phyloP scores from a whole-genome alignment of 768 basidiomycete genomes.

The Hypholoma sublateritium region DNA sequence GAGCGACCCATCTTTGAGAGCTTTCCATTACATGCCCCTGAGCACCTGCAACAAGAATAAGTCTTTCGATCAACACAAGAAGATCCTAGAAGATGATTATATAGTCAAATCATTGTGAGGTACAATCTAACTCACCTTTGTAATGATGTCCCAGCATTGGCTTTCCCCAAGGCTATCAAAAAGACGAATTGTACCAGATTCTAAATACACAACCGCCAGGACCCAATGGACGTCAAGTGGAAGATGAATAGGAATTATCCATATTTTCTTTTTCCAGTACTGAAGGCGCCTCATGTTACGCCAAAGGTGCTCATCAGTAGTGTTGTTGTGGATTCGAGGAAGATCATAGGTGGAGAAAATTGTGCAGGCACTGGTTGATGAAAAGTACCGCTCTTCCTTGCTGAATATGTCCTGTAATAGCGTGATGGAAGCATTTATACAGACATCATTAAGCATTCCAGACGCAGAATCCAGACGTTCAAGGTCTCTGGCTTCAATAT shows the following conservation, averaged over 20 bases:
- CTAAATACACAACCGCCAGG: background rate
- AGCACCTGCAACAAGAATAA: too few species aligned
- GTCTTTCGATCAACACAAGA: too few species aligned
- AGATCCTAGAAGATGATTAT: too few species aligned
- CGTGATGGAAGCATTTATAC: constrained; percentile 23
- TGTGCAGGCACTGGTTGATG: constrained; percentile 1
- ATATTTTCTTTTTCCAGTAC: constrained; percentile 31
- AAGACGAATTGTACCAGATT: background rate
- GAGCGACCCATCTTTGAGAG: too few species aligned
- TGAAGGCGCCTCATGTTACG: background rate
- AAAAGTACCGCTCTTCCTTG: background rate
- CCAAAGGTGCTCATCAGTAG: constrained; percentile 22
- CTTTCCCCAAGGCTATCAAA: background rate
- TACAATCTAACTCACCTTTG: too few species aligned
- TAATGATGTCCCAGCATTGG: too few species aligned
- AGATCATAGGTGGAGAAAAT: constrained; percentile 21
- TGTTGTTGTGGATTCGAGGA: constrained; percentile 12
- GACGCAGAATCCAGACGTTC: background rate
- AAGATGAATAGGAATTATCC: constrained; percentile 39
- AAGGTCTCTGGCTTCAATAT: constrained; percentile 4
- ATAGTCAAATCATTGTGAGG: too few species aligned
- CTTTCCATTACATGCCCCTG: too few species aligned
- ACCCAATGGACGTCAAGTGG: constrained; percentile 1
- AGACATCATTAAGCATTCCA: constrained; percentile 21
- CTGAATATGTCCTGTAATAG: constrained; percentile 12